Base-by-base conservation (phyloP, 208 protist genomes). In the Angomonas desouzai region DNA sequence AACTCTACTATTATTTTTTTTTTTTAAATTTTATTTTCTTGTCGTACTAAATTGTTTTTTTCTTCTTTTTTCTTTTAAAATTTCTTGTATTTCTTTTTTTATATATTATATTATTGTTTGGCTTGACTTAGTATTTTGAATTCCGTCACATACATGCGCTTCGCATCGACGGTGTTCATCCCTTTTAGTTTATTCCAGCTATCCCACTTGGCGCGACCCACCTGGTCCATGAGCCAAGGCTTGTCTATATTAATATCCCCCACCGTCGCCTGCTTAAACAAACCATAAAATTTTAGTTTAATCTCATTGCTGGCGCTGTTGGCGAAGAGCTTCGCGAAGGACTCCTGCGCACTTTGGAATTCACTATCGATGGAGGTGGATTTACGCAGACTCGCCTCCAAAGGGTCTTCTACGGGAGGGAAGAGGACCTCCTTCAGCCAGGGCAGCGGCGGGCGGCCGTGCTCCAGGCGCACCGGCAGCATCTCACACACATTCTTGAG, bases 191-290 rank as follows among this genome's bases (percentile, higher is more conserved):
- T 68, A 27, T 84, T 84, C 92, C 94, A 98, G 59, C 92, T 91
- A 3, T 96, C 89, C 89, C 91, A 98, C 79, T 97, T 98, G 23
- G 89, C 89, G 3, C 80, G 64, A 0, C 85, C 87, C n/a, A 82
- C 81, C 63, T 64, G 55, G 63, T 93, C 87, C 70, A 92, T 86
- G n/a, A 83, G 43, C 79, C 87, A 92, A 18, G 90, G 87, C 58
- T 76, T 79, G 9, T 72, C 36, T 0, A 77, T 67, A 62, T 88
- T 93, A 43, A 91, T 70, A 62, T 96, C 87, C 11, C 90, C 90
- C 10, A 83, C 68, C 1, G 85, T 93, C 10, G 90, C 87, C 70
- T 96, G 90, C 72, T 96, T 96, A 68, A 80, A 96, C 22, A 96
- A 72, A 1, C 72, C 83, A 58, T 96, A 93, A 56, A 96, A 92